A percentile compares a stretch with the other conserved stretches of the same genome.
Conservation (phyloP, 2,329 filamentous ascomycete species). For the Verticillium nubilum region DNA sequence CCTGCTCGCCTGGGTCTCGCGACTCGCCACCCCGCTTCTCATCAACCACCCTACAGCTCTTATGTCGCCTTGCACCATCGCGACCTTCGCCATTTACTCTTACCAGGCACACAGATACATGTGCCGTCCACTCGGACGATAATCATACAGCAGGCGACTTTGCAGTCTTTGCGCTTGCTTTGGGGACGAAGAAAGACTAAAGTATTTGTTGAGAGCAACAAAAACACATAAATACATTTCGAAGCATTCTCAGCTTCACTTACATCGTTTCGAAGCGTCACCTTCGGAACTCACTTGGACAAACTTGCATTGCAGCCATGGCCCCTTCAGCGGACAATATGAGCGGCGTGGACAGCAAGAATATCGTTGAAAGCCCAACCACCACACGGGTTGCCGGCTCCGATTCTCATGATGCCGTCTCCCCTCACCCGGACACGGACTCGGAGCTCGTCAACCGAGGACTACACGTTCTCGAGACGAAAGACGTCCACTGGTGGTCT, state of each 20-base stretch:
- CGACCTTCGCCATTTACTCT: not conserved
- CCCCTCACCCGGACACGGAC: slow-evolving; percentile 6
- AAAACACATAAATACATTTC: not conserved
- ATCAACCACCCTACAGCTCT: not conserved
- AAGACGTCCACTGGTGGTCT: slow-evolving; percentile 55
- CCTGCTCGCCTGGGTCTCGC: not conserved
- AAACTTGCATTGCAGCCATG: not conserved
- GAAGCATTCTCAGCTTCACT: not conserved
- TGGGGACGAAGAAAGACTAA: slow-evolving; percentile 4
- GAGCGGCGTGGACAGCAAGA: not conserved
- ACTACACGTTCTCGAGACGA: slow-evolving; percentile 49
- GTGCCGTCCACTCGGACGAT: slow-evolving; percentile 1
- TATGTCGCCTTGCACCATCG: not conserved
- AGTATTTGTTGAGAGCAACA: not conserved
- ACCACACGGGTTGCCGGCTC: not conserved
- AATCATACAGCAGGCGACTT: slow-evolving; percentile 6
- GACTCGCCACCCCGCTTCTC: not conserved
- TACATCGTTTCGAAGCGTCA: not conserved
- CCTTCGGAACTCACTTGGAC: not conserved
- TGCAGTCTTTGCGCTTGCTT: slow-evolving; percentile 6
- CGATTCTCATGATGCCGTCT: not conserved
- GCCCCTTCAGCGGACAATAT: not conserved
- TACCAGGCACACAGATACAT: slow-evolving; percentile 3
- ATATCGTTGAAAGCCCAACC: not conserved
- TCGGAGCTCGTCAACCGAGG: slow-evolving; percentile 41